These are phyloP conservation scores for Apophysomyces variabilis DNA, from an alignment of 371 early-diverging fungal species.

Conservation along the genomic window DNA sequence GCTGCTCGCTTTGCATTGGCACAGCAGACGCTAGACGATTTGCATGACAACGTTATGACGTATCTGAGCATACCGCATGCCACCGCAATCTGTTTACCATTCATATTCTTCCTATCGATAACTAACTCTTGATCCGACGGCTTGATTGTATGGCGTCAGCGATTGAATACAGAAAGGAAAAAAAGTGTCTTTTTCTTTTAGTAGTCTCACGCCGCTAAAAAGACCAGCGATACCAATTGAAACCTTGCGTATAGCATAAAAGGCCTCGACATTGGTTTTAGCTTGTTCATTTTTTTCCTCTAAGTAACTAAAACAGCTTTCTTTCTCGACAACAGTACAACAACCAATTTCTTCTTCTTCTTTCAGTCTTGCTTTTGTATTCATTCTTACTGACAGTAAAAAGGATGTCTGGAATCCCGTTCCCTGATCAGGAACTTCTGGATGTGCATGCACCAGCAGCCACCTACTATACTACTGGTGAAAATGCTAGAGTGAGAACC, in stretches of 20 bases:
- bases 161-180: neutral
- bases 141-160: neutral
- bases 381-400: neutral
- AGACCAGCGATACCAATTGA: neutral
- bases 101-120: too few species aligned
- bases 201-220: too few species aligned
- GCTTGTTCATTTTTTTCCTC: too few species aligned
- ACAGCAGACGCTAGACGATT: neutral
- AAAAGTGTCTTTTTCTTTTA: too few species aligned
- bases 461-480: constrained; percentile 56
- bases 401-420: constrained; percentile 21
- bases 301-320: too few species aligned
- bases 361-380: constrained; percentile 11
- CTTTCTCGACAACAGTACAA: neutral
- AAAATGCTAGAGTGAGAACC: constrained; percentile 37
- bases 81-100: too few species aligned
- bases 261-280: neutral
- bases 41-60: constrained; percentile 1
- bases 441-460: constrained; percentile 54
- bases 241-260: neutral
- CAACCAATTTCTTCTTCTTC: constrained; percentile 11
- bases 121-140: neutral
- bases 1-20: neutral
- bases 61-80: neutral
- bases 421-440: constrained; percentile 13